Base-by-base conservation (phyloP, 257 asterid species). In the Ilex aquifolium region DNA sequence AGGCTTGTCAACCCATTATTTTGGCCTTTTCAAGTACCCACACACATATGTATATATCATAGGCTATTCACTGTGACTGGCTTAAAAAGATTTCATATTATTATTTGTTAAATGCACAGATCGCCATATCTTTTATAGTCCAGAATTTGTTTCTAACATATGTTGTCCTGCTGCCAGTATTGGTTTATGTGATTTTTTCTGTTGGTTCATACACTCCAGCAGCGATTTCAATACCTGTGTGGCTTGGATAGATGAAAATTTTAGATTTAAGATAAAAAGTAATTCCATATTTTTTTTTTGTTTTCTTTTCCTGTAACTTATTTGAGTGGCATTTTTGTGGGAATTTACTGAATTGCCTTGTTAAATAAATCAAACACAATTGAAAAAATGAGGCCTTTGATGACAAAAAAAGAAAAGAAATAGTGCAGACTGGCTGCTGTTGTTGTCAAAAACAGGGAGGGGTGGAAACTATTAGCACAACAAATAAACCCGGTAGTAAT, bases 1-100 rank as follows among this genome's bases (percentile, higher is more conserved):
- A 14, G 48, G 52, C 76, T 68, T 55, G 31, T 60, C 65, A 32
- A 16, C 51, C 64, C 48, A 44, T 31, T 36, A 10, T 44, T 50
- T 65, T 42, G 29, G 53, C 57, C 29, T 13, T 56, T 6, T 50
- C 5, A 50, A 0, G 5, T 6, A 1, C 15, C 13, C 8, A 50
- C 5, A 6, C 56, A 9, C 14, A 6, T 14, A 50, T 14, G 8
- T 4, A 5, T 14, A 4, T 11, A 14, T 50, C 5, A 50, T 14
- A n/a, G 8, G 12, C 10, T 42, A 6, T 42, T 42, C 48, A 6
- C 12, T 7, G 48, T 42, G 48, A 42, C 10, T 7, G 12, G 7
- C 12, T 42, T 42, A 6, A 6, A 6, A 7, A 42, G 48, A 1
- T 6, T 1, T 0, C 2, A 21, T 50, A 6, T 50, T 14, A 50